phyloP scores from a whole-genome alignment of 1,284 basidiomycete genomes.

The Gymnopus androsaceus region DNA sequence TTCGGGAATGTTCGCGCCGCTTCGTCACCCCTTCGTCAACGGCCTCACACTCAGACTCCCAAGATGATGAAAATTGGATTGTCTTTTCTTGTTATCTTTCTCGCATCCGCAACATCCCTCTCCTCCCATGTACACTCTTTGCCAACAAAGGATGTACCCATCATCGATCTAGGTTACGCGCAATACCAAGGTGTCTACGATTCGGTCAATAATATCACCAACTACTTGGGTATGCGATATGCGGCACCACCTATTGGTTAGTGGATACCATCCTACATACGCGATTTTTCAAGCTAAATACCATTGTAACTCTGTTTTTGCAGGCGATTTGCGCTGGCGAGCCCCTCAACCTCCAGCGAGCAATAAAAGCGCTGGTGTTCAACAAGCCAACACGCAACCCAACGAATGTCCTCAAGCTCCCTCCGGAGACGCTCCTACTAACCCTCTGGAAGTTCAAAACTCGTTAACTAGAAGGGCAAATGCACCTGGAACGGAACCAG shows the following conservation, averaged over 20 bases:
- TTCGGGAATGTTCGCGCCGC: no score
- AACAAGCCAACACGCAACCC: conserved; percentile 33
- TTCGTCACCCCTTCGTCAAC: not conserved
- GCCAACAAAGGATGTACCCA: not conserved
- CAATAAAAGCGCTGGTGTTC: conserved; percentile 29
- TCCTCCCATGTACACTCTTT: not conserved
- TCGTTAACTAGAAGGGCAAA: not conserved
- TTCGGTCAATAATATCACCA: conserved; percentile 21
- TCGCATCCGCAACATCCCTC: not conserved
- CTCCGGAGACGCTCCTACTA: conserved; percentile 11
- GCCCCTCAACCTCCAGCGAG: conserved; percentile 32
- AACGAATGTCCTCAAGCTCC: conserved; percentile 28
- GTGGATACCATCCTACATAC: conserved; percentile 1
- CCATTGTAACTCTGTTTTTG: not conserved
- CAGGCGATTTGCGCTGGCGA: conserved; percentile 35
- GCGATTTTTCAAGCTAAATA: not conserved
- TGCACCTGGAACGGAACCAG: conserved; percentile 14
- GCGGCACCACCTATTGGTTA: conserved; percentile 33
- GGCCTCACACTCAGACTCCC: no score
- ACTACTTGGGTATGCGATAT: conserved; percentile 35
- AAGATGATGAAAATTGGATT: not conserved
- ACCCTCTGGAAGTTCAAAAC: conserved; percentile 11
- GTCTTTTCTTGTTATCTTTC: not conserved
- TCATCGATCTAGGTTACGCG: conserved; percentile 34
- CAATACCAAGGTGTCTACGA: conserved; percentile 32